These are phyloP conservation scores for Syzygium jambos DNA, from an alignment of 345 rosid species.

Conservation along the genomic window DNA sequence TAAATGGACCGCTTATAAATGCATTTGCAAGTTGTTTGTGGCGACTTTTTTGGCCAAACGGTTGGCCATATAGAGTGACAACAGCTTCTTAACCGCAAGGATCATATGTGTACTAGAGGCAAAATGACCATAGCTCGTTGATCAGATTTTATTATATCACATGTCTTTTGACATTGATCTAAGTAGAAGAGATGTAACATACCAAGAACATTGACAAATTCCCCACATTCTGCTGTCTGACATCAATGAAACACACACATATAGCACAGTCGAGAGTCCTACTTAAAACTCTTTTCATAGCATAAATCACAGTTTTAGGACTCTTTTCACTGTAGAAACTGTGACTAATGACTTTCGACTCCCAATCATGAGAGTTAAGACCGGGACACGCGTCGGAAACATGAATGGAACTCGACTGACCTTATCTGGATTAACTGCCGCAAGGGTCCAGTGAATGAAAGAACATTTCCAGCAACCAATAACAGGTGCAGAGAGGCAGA, in stretches of 20 bases:
- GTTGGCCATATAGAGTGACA: rapidly evolving
- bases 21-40: not conserved
- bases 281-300: not conserved
- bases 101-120: not conserved
- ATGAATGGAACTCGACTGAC: too few relatives aligned
- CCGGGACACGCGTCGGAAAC: too few relatives aligned
- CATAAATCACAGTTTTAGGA: not conserved
- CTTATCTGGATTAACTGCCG: too few relatives aligned
- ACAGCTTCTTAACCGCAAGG: not conserved
- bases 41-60: too few relatives aligned
- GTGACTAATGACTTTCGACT: too few relatives aligned
- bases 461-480: too few relatives aligned
- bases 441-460: too few relatives aligned
- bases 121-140: rapidly evolving
- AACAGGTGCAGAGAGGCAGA: too few relatives aligned
- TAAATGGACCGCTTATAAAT: not conserved
- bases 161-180: not conserved
- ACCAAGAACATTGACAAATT: not conserved
- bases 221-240: not conserved
- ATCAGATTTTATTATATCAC: rapidly evolving
- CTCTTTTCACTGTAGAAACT: too few relatives aligned
- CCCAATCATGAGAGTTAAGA: too few relatives aligned
- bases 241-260: not conserved
- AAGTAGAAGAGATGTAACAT: not conserved
- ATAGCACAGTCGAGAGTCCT: not conserved